Percentiles rank a stretch among this genome's conserved stretches.
phyloP scores from a whole-genome alignment of 2,329 filamentous ascomycete genomes.

The Chrysoporthe austroafricana region DNA sequence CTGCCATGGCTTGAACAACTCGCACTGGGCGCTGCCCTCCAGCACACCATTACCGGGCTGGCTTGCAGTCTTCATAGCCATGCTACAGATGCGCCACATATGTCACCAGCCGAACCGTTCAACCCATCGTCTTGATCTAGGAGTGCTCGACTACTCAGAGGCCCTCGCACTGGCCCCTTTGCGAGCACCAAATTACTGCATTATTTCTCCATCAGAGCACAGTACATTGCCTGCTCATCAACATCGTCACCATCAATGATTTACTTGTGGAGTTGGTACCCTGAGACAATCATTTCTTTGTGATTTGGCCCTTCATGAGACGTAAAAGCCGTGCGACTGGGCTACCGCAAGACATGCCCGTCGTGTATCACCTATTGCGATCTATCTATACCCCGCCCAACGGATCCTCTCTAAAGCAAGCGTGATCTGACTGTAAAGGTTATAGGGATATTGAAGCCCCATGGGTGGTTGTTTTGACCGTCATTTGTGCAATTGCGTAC shows the following conservation, averaged over 20 bases:
- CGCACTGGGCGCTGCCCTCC: not conserved
- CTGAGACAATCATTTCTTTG: not conserved
- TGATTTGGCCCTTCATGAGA: not conserved
- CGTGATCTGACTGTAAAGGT: too few species aligned
- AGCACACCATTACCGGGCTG: not conserved
- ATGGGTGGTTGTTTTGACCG: too few species aligned
- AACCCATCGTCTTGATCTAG: not conserved
- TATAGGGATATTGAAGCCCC: too few species aligned
- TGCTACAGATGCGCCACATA: not conserved
- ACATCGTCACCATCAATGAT: not conserved
- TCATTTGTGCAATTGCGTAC: too few species aligned
- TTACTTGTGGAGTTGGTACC: not conserved
- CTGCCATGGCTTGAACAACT: not conserved
- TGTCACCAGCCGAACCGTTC: not conserved
- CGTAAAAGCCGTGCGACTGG: not conserved
- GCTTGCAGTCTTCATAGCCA: not conserved
- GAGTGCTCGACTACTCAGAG: not conserved
- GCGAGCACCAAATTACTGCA: not conserved
- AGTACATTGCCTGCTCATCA: not conserved
- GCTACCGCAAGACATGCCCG: not conserved
- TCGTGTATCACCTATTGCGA: too few species aligned
- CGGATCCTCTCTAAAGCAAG: too few species aligned
- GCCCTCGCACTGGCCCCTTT: not conserved
- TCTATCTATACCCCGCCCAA: too few species aligned
- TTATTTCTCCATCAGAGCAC: not conserved